Evolutionary conservation across 2,329 filamentous ascomycete genomes (phyloP), one percentile per base, ranked within the genome.

Genomic region (Fusarium sp.): DNA sequence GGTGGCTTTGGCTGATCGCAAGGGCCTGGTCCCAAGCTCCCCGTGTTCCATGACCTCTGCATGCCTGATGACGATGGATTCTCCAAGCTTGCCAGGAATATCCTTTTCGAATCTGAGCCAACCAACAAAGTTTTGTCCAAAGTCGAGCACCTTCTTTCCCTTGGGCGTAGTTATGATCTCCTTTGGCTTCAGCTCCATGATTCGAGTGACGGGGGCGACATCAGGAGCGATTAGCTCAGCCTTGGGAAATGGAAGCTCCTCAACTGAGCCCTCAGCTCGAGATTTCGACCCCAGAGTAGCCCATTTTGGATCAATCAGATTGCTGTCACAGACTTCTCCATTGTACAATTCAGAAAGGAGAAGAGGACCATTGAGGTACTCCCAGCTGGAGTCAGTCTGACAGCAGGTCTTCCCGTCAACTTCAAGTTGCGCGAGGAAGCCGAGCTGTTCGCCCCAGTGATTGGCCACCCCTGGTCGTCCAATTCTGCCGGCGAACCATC

Each of bases 401-500:
- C 65, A 70, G 23, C 75, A 37, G 3, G 54, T 71, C 4, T 43
- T 68, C 0, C 75, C 77, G 48, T 78, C 72, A 7, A 85, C 65
- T 6, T 80, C 74, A 4, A 84, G 69, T 54, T 80, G 46, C 23
- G 59, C 50, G 1, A 61, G 23, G 6, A 61, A 31, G 8, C 39
- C 59, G 3, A 47, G 27, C n/a, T 48, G 50, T 12, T 47, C 41
- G 16, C 51, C 51, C 51, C 51, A 54, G 13, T 54, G 51, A 16
- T 54, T 54, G 3, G 51, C 39, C 4, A 54, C 51, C 1, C 51
- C 51, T 13, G 51, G 51, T 3, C 51, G 28, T 7, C 63, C 68
- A 11, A 83, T 66, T 16, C 81, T 73, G 6, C 81, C 79, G 48
- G 76, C 68, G 50, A 79, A 85, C 85, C 84, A 87, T 4, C 84